phyloP scores from a whole-genome alignment of 2,329 filamentous ascomycete species.

The Allantophomopsis lycopodina region DNA sequence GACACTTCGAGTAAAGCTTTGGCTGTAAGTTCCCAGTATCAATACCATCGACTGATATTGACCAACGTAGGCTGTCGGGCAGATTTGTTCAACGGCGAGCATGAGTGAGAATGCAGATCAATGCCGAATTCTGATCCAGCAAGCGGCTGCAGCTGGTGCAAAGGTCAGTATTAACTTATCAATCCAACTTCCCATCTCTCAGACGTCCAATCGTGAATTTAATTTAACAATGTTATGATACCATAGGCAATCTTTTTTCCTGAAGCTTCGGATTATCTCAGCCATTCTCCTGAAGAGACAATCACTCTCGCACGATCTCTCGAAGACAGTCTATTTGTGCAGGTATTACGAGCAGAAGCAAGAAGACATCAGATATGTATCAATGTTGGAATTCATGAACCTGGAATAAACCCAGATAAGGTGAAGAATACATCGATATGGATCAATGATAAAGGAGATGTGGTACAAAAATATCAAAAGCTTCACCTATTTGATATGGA shows the following conservation, averaged over 20 bases:
- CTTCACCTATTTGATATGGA: slow-evolving; percentile 74
- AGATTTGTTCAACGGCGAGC: slow-evolving; percentile 74
- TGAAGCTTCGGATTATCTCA: no score
- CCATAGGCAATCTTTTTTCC: no score
- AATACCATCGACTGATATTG: slow-evolving; percentile 1
- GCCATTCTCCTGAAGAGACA: no score
- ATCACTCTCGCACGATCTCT: no score
- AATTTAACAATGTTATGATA: no score
- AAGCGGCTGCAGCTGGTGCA: slow-evolving; percentile 63
- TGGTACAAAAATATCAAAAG: slow-evolving; percentile 63
- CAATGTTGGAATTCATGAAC: slow-evolving; percentile 74
- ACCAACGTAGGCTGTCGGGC: slow-evolving; percentile 59
- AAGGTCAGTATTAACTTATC: slow-evolving; percentile 38
- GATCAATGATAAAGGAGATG: slow-evolving; percentile 46
- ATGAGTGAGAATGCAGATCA: slow-evolving; percentile 69
- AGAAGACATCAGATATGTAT: slow-evolving; percentile 51
- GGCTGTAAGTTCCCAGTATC: no score
- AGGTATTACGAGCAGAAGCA: slow-evolving; percentile 49
- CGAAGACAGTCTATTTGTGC: not conserved
- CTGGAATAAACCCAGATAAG: slow-evolving; percentile 19
- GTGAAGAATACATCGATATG: slow-evolving; percentile 54
- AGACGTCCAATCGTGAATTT: no score
- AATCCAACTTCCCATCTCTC: slow-evolving; percentile 70
- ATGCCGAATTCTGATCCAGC: slow-evolving; percentile 57
- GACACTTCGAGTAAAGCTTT: no score